A percentile compares a stretch with the other conserved stretches of the same genome.
phyloP scores from a whole-genome alignment of 2,329 filamentous ascomycete genomes.

The Talaromyces funiculosus region DNA sequence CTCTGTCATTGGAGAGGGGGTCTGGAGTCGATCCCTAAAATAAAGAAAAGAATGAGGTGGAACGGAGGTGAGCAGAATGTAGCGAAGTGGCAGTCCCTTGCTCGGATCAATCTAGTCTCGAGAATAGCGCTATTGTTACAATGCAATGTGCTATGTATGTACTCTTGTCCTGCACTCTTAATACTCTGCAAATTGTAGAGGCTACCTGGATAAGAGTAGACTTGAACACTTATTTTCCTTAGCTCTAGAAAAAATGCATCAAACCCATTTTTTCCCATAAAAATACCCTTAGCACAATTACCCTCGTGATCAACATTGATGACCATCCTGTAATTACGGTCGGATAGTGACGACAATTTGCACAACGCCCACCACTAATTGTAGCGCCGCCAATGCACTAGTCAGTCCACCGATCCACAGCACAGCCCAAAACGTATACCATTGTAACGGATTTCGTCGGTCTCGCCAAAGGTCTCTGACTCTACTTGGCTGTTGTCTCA shows the following conservation, averaged over 20 bases:
- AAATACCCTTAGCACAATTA: background rate
- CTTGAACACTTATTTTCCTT: background rate
- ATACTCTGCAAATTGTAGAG: background rate
- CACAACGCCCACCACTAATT: conserved; percentile 11
- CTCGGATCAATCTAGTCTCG: background rate
- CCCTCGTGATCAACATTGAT: background rate
- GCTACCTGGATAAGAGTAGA: background rate
- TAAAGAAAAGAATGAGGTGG: background rate
- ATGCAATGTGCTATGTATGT: background rate
- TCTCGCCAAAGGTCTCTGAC: conserved; percentile 19
- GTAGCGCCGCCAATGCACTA: conserved; percentile 14
- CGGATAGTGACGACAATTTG: background rate
- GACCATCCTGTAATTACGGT: background rate
- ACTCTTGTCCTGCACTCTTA: background rate
- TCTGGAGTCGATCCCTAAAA: background rate
- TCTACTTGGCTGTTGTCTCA: conserved; percentile 16
- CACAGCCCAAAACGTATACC: conserved; percentile 24
- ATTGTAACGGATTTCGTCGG: conserved; percentile 18
- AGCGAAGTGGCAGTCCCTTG: background rate
- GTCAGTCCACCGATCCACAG: conserved; percentile 18
- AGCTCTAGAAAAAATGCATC: background rate
- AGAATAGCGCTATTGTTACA: background rate
- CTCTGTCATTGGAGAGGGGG: background rate
- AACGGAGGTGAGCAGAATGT: background rate
- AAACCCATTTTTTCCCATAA: background rate